Evolutionary conservation across 2,329 filamentous ascomycete genomes (phyloP).

Genomic region (Botrytis galanthina): DNA sequence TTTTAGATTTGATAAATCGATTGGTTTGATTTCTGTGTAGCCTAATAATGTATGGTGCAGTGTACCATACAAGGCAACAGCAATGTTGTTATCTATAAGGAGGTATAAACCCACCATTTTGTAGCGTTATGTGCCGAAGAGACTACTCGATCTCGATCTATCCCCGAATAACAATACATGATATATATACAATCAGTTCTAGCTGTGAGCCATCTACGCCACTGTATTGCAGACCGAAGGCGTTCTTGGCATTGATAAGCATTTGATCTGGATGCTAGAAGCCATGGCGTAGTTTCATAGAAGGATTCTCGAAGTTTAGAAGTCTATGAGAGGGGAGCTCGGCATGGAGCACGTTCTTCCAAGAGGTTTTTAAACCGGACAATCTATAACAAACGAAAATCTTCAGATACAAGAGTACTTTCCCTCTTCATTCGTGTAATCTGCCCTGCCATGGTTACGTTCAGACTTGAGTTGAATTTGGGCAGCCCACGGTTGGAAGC

Average conservation of each 20-base stretch:
- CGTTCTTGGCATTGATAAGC: background rate
- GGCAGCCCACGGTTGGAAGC: background rate
- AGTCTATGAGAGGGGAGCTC: background rate
- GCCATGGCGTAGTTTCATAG: background rate
- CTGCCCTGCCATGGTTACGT: background rate
- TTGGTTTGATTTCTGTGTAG: background rate
- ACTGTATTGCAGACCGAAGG: background rate
- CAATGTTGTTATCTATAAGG: background rate
- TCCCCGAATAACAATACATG: background rate
- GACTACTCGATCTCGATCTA: background rate
- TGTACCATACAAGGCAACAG: background rate
- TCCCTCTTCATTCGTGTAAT: background rate
- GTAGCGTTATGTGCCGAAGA: background rate
- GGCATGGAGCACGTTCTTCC: conserved; percentile 8
- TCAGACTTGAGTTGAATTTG: background rate
- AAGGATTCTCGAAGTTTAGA: background rate
- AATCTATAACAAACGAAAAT: background rate
- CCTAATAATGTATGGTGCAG: background rate
- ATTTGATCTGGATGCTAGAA: background rate
- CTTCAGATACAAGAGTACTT: background rate
- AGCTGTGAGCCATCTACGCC: background rate
- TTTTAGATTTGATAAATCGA: background rate
- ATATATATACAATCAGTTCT: background rate
- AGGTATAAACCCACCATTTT: too few species aligned
- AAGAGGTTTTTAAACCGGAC: background rate